Percentiles rank a stretch among this genome's conserved stretches.
Conservation (phyloP, 2,329 filamentous ascomycete species). For the Calycina herbarum region DNA sequence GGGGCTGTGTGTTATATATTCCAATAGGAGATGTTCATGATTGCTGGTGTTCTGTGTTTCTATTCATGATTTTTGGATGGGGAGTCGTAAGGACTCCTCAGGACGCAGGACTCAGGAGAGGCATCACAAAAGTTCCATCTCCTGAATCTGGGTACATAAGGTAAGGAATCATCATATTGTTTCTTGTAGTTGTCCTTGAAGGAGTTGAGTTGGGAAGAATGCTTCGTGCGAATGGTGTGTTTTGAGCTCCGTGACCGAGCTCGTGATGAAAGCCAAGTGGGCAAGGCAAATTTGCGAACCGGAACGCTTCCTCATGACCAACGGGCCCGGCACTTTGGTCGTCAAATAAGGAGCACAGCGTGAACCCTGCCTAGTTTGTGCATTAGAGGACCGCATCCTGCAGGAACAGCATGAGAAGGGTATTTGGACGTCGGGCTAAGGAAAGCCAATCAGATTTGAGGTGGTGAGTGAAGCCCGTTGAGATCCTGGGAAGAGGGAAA, state of each 20-base stretch:
- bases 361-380: not conserved
- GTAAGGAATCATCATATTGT: not conserved
- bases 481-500: not conserved
- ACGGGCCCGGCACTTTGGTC: not conserved
- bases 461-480: not conserved
- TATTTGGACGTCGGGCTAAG: not conserved
- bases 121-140: not conserved
- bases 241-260: not conserved
- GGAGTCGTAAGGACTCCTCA: not conserved
- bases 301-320: not conserved
- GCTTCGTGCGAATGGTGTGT: not conserved
- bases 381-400: constrained; percentile 1
- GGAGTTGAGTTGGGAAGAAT: not conserved
- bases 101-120: not conserved
- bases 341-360: constrained; percentile 5
- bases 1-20: constrained; percentile 3
- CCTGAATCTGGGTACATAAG: not conserved
- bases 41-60: not conserved
- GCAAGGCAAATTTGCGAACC: not conserved
- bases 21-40: no score
- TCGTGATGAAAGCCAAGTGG: not conserved
- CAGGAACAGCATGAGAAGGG: not conserved
- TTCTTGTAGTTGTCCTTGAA: not conserved
- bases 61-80: not conserved
- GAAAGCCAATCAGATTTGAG: not conserved